phyloP scores from a whole-genome alignment of 345 rosid species.

The Boechera stricta region DNA sequence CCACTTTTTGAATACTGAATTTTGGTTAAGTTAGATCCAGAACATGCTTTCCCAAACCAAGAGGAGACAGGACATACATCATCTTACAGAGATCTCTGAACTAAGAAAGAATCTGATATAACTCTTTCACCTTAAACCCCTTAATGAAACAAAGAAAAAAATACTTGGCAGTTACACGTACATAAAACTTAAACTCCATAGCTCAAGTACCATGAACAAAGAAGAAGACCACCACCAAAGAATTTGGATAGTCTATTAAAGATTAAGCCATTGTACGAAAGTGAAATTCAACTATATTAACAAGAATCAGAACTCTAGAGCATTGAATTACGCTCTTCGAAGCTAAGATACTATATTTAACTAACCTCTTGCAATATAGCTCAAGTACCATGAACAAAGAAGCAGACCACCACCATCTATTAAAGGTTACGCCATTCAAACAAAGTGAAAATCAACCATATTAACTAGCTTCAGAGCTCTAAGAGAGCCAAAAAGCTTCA shows the following conservation, averaged over 20 bases:
- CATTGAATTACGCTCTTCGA: background rate
- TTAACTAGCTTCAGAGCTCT: background rate
- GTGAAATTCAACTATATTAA: too few species aligned
- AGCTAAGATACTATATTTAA: background rate
- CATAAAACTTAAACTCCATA: background rate
- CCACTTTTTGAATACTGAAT: too few species aligned
- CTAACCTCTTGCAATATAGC: background rate
- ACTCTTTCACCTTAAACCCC: background rate
- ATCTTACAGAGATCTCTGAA: background rate
- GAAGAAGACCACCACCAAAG: background rate
- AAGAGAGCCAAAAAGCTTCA: background rate
- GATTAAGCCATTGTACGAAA: background rate
- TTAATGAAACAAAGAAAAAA: background rate
- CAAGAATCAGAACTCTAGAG: background rate
- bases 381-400: conserved; percentile 13
- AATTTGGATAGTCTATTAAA: background rate
- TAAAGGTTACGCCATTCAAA: background rate
- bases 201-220: background rate
- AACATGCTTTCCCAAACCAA: conserved; percentile 6
- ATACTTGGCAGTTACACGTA: background rate
- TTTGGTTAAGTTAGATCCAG: background rate
- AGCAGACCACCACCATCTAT: background rate
- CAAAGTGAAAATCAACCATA: background rate
- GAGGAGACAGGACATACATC: background rate
- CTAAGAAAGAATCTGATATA: background rate